Evolutionary conservation across 306 rosid genomes (phyloP).

Genomic region (Vicia faba): DNA sequence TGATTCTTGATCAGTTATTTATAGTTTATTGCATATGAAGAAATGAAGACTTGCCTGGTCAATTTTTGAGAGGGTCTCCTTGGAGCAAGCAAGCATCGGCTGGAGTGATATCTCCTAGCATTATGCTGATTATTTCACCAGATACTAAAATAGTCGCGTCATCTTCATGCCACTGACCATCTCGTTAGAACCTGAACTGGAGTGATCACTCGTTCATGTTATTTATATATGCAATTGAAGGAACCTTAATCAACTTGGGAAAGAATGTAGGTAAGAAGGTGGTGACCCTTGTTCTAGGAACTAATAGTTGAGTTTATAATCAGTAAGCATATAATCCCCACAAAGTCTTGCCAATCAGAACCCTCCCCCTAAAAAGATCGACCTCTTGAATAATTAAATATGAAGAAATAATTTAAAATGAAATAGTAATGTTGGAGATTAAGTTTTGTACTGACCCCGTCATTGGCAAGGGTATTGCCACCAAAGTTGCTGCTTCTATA

Average conservation of each 20-base stretch:
- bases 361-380: slow-evolving; percentile 64
- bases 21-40: background rate
- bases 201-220: slow-evolving; percentile 6
- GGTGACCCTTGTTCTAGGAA: slow-evolving; percentile 75
- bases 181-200: slow-evolving; percentile 75
- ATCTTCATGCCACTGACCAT: slow-evolving; percentile 80
- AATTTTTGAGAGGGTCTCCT: slow-evolving; percentile 82
- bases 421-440: no score
- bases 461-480: no score
- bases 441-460: no score
- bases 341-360: slow-evolving; percentile 94
- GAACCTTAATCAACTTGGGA: slow-evolving; percentile 10
- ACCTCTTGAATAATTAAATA: no score
- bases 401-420: no score
- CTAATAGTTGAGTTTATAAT: slow-evolving; percentile 83
- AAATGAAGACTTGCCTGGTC: slow-evolving; percentile 66
- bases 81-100: slow-evolving; percentile 92
- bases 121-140: slow-evolving; percentile 84
- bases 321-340: slow-evolving; percentile 72
- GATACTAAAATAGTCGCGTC: slow-evolving; percentile 82
- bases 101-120: slow-evolving; percentile 83
- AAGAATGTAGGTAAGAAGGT: background rate
- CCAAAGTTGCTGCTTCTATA: no score
- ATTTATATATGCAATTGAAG: background rate
- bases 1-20: no score